Percentiles rank a stretch among this genome's conserved stretches.
These are phyloP conservation scores for Trichophyton equinum DNA, from an alignment of 2,329 filamentous ascomycete species.

Conservation along the genomic window DNA sequence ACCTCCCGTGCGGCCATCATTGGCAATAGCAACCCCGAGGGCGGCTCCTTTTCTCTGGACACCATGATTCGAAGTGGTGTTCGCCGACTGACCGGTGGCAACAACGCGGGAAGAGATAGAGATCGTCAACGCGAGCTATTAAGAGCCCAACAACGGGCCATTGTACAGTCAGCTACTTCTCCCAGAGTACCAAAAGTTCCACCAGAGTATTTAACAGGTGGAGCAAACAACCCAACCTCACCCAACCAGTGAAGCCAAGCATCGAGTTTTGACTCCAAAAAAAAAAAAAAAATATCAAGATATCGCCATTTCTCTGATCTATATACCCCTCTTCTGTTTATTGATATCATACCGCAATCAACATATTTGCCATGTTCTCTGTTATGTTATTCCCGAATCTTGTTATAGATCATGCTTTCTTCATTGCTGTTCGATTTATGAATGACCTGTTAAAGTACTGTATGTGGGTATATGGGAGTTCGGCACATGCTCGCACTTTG, in stretches of 20 bases:
- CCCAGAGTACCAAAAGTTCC: conserved; percentile 38
- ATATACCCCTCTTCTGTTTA: background rate
- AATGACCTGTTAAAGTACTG: background rate
- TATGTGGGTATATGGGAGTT: background rate
- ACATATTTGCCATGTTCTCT: background rate
- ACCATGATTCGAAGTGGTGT: conserved; percentile 36
- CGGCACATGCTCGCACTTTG: background rate
- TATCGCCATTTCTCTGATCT: background rate
- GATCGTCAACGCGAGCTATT: conserved; percentile 35
- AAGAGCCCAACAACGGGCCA: conserved; percentile 32
- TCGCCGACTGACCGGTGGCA: conserved; percentile 36
- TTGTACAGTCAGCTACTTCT: conserved; percentile 24
- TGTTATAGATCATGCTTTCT: background rate
- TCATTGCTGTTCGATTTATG: background rate
- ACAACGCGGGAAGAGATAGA: conserved; percentile 29
- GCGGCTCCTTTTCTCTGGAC: conserved; percentile 33
- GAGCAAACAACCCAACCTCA: conserved; percentile 4
- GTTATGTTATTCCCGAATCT: background rate
- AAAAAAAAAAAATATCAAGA: background rate
- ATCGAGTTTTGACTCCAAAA: background rate
- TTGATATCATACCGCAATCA: background rate
- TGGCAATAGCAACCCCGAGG: conserved; percentile 19
- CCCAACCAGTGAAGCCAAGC: background rate
- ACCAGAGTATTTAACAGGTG: conserved; percentile 32
- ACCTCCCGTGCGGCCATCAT: conserved; percentile 10